Evolutionary conservation across 495 filamentous ascomycete genomes (phyloP), one percentile per base, ranked within the genome.

Genomic region (Penicillium coffeae): DNA sequence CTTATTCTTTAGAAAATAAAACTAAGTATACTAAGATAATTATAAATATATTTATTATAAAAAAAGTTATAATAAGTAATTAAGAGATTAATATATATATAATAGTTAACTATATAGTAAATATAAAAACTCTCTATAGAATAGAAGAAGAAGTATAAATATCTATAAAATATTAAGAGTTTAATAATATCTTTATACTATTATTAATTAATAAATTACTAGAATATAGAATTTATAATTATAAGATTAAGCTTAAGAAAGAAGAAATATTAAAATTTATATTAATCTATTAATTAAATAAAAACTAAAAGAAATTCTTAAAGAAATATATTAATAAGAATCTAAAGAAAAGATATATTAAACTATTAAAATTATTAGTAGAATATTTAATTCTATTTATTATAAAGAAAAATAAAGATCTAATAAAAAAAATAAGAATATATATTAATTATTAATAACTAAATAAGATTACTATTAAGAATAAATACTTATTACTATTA

Each of bases 401-500:
- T 40, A 47, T 21, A 21, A 68, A 68, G 42, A 64, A 64, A 32
- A 47, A 56, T 54, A 45, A 38, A 34, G 52, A 21, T 20, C 21
- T 61, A 5, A 30, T 30, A 30, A 30, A 30, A 30, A 5, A 30
- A 30, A 5, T 5, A 46, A 19, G 35, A 45, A 37, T 64, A 42
- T 61, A 50, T 38, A 47, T 64, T 14, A 39, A 67, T 21, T 67
- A 62, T 35, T 14, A 42, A 54, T 25, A 44, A 46, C 37, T 65
- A 25, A 68, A 68, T 38, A 21, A 37, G n/a, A 54, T 55, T 19
- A 68, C 51, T 15, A 50, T 56, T 19, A 63, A 65, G 19, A 48
- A 68, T 36, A n/a, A 30, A 45, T 51, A 68, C 33, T 51, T 36
- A 34, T 40, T 65, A 56, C 46, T 12, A 14, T 34, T 54, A 14